Base-by-base conservation (phyloP, 352 stramenopile genomes). In the Bremia lactucae region DNA sequence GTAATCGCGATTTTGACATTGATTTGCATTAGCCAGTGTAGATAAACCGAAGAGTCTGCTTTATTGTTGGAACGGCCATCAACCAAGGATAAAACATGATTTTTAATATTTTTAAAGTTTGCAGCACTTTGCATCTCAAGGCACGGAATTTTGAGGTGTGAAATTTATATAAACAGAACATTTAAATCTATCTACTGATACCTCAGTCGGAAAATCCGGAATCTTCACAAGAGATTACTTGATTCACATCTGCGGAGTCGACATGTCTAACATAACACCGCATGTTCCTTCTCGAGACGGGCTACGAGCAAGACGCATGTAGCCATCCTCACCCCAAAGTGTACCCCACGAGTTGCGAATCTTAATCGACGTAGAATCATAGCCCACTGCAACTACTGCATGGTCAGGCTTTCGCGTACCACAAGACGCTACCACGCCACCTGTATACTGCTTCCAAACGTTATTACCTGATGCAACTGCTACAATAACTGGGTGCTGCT, bases 261-360 rank as follows among this genome's bases (percentile, higher is more conserved):
- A 71, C 63, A 82, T 82, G 42, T 82, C 63, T 14, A 43, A 54
- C 24, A 57, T 46, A 58, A 79, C 62, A 55, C 54, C 55, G 42
- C 58, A 79, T 46, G 49, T 76, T 36, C 70, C 80, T 19, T 58
- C 63, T 31, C 47, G 65, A 20, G 34, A 59, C 13, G 55, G 82
- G 56, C 70, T 58, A 73, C 37, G 87, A 18, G 83, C 63, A 10
- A 98, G 74, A 40, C 76, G 75, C 37, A 98, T 94, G 74, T 96
- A 97, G 29, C 93, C 95, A 26, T 78, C 55, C 42, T 92, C 79
- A 29, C 91, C 90, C 87, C 90, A 96, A 31, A 55, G 44, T 2
- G 40, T 50, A 11, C 95, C 95, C 95, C 95, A 98, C 29, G 94
- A 97, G 67, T 99, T 99, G 49, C 95, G 96, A 20, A 98, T 83